Percentiles rank a stretch among this genome's conserved stretches.
These are phyloP conservation scores for Lipomyces chichibuensis DNA, from an alignment of 805 yeast species.

Conservation along the genomic window DNA sequence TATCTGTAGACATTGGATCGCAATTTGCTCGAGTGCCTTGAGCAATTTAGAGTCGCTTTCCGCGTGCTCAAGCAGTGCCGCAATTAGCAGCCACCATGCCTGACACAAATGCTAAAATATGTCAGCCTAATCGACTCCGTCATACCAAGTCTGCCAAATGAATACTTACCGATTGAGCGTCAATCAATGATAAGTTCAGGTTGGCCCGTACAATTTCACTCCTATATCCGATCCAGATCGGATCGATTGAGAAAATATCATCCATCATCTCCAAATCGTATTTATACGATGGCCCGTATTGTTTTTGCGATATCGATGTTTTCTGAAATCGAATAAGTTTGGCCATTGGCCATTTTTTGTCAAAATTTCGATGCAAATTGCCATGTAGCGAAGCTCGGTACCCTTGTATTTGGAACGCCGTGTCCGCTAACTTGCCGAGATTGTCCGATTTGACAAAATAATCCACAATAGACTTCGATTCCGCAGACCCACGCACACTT, in stretches of 20 bases:
- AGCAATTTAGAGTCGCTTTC: conserved; percentile 40
- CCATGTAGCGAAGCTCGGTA: conserved; percentile 54
- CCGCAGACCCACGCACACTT: conserved; percentile 48
- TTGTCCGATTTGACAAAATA: conserved; percentile 39
- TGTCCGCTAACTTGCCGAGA: conserved; percentile 38
- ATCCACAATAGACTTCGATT: conserved; percentile 30
- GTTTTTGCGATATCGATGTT: conserved; percentile 51
- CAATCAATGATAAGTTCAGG: conserved; percentile 61
- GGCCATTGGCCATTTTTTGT: conserved; percentile 52
- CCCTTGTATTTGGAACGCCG: conserved; percentile 51
- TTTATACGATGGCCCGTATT: conserved; percentile 57
- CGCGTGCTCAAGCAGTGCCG: conserved; percentile 54
- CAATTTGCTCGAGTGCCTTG: conserved; percentile 42
- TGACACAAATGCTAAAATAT: conserved; percentile 56
- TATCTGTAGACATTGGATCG: conserved; percentile 55
- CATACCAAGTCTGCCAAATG: background rate
- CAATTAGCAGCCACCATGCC: conserved; percentile 75
- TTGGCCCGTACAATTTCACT: conserved; percentile 61
- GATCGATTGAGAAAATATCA: conserved; percentile 52
- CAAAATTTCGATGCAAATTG: conserved; percentile 52
- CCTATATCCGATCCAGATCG: conserved; percentile 55
- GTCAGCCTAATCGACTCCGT: background rate
- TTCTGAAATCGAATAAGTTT: conserved; percentile 57
- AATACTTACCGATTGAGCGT: conserved; percentile 57
- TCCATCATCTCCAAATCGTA: conserved; percentile 70